Base-by-base conservation (phyloP, 805 yeast species). In the Wickerhamomyces queroliae region DNA sequence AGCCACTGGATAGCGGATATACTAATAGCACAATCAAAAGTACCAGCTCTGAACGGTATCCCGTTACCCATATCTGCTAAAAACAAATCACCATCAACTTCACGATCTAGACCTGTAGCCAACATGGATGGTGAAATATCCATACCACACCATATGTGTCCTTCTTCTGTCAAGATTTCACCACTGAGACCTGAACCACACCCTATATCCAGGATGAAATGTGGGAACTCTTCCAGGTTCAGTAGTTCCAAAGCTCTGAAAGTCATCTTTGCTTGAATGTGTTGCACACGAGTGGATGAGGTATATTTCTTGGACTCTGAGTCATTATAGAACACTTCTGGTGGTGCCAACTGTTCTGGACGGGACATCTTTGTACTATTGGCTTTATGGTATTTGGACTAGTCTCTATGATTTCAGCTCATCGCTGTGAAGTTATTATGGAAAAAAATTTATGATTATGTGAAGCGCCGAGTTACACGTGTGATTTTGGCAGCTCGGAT, bases 131-230 rank as follows among this genome's bases (percentile, higher is more conserved):
- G 91, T 0, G 98, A 78, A 37, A 93, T 93, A 63, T 93, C 99
- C 87, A 93, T 79, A 6, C 99, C 99, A 31, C 87, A 66, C 98
- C 99, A 93, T 41, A 80, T 68, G 56, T 87, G 95, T 7, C 95
- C 95, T 59, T 93, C 98, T 55, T 93, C 95, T 0, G 91, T 78
- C 32, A 93, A 66, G 26, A 93, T 91, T 57, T 93, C 98, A 6
- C 99, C 99, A 27, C 93, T 80, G 15, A 93, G 72, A 0, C 99
- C 98, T 0, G 97, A 89, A 3, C 99, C 99, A 69, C 98, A 93
- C 13, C 99, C 99, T 26, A 93, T 74, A 71, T 93, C 99, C 16
- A 93, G 73, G 10, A 93, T 59, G 52, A 80, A 81, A 50, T 86
- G 83, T 27, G 63, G 70, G 23, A 64, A 67, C 2, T 78, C 76